Evolutionary conservation across 2,329 filamentous ascomycete species (phyloP).

Genomic region (Ophiostoma australiae): DNA sequence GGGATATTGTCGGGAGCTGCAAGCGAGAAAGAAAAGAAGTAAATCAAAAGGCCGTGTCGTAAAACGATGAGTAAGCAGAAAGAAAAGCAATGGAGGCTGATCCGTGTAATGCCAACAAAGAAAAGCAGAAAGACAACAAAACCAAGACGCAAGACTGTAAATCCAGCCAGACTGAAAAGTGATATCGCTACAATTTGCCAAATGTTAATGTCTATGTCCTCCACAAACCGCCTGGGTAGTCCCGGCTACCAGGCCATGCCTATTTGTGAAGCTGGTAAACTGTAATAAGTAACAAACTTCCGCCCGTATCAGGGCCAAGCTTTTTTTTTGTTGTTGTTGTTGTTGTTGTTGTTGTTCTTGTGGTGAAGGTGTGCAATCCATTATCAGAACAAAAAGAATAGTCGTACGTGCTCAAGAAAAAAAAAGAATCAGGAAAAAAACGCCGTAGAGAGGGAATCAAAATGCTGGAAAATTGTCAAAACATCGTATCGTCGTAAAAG

Average conservation of each 20-base stretch:
- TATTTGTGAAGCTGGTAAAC: not conserved
- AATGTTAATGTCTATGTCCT: slow-evolving; percentile 9
- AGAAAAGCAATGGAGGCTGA: not conserved
- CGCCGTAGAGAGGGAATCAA: slow-evolving; percentile 19
- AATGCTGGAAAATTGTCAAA: slow-evolving; percentile 23
- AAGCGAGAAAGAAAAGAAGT: slow-evolving; percentile 34
- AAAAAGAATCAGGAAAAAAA: slow-evolving; percentile 14
- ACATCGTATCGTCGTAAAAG: slow-evolving; percentile 23
- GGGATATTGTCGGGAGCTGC: slow-evolving; percentile 35
- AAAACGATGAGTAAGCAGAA: slow-evolving; percentile 9
- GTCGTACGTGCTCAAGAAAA: slow-evolving; percentile 12
- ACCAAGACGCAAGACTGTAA: not conserved
- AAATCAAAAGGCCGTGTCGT: slow-evolving; percentile 40
- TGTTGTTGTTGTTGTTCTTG: too few relatives aligned
- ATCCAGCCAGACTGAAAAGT: slow-evolving; percentile 5
- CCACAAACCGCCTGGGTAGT: slow-evolving; percentile 21
- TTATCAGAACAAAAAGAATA: not conserved
- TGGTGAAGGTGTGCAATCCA: slow-evolving; percentile 17
- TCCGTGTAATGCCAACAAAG: slow-evolving; percentile 7
- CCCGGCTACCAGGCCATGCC: slow-evolving; percentile 18
- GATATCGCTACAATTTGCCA: not conserved
- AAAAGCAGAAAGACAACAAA: slow-evolving; percentile 9
- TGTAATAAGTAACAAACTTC: slow-evolving; percentile 12
- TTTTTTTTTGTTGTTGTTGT: too few relatives aligned
- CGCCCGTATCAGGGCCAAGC: not conserved